Evolutionary conservation across 257 asterid genomes (phyloP), one percentile per base, ranked within the genome.

Genomic region (Petunia secreta): DNA sequence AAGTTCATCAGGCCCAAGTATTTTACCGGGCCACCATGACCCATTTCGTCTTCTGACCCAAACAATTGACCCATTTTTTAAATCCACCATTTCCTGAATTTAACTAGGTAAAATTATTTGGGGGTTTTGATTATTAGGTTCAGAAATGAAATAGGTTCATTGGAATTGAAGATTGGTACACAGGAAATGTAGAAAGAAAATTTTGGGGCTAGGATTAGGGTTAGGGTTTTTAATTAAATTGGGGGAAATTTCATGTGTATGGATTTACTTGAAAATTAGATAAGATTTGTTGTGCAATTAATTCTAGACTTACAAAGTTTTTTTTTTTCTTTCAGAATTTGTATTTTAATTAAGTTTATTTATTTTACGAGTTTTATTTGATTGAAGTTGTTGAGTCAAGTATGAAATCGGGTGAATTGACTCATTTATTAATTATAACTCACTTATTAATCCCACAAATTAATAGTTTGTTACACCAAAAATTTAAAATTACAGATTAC

Each of bases 1-100:
- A 14, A 96, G 90, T 85, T 94, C 99, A 74, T 96, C 93, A 4
- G 96, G 88, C 14, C 97, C 95, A 16, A 96, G 97, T 80, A 96
- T 96, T 81, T 92, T 92, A 60, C 99, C 99, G 3, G 99, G 99
- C 99, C 99, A 96, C 99, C 99, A 96, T 68, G 99, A 96, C 83
- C 99, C 99, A 67, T 96, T 96, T 82, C 99, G 90, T 71, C 99
- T 87, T 43, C 98, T 90, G 55, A 96, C 99, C 99, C 99, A 96
- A 36, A 96, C 99, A 79, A 96, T 94, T 16, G 87, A 84, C 43
- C 89, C 97, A 15, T 88, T 84, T 84, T 91, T 98, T n/a, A 98
- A 90, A 86, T 91, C 91, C 74, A 81, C 95, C 99, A 93, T 95
- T 3, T 68, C 57, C 43, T 52, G 43, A 43, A 8, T 25, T 34